These are phyloP conservation scores for Bryoerythrophyllum caledonicum DNA, from an alignment of 225 moss, liverwort and hornwort genomes.

Conservation along the genomic window DNA sequence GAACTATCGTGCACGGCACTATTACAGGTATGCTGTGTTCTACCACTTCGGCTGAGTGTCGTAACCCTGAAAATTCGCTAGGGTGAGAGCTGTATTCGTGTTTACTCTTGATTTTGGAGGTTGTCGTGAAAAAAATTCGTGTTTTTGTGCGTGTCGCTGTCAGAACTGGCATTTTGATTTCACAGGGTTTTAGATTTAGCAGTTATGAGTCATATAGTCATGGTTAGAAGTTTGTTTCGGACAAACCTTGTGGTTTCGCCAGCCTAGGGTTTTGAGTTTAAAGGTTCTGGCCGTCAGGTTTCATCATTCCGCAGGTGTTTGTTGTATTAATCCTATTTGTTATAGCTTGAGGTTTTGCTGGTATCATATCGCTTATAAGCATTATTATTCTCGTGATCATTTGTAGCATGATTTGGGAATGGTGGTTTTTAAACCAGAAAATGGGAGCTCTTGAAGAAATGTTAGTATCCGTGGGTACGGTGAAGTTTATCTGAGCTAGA, in stretches of 20 bases:
- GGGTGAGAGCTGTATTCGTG: neutral
- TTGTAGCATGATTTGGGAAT: neutral
- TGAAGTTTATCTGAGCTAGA: neutral
- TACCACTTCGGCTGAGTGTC: neutral
- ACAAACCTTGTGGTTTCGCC: neutral
- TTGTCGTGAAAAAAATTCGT: neutral
- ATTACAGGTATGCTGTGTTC: constrained; percentile 60
- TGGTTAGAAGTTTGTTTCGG: neutral
- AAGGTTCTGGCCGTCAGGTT: neutral
- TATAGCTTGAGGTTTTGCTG: neutral
- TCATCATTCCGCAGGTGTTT: neutral
- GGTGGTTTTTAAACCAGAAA: neutral
- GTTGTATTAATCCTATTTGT: neutral
- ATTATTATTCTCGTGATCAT: no score
- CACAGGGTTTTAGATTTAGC: constrained; percentile 24
- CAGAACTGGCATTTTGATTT: constrained; percentile 1
- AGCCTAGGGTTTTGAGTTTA: neutral
- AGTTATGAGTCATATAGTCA: neutral
- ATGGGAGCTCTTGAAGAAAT: neutral
- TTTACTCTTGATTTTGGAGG: neutral
- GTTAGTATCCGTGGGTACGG: neutral
- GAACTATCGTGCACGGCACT: constrained; percentile 95
- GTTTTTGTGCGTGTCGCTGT: neutral
- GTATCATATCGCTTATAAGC: no score
- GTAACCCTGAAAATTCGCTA: neutral